Base-by-base conservation (phyloP, 805 yeast genomes). In the Myxozyma neotropica region DNA sequence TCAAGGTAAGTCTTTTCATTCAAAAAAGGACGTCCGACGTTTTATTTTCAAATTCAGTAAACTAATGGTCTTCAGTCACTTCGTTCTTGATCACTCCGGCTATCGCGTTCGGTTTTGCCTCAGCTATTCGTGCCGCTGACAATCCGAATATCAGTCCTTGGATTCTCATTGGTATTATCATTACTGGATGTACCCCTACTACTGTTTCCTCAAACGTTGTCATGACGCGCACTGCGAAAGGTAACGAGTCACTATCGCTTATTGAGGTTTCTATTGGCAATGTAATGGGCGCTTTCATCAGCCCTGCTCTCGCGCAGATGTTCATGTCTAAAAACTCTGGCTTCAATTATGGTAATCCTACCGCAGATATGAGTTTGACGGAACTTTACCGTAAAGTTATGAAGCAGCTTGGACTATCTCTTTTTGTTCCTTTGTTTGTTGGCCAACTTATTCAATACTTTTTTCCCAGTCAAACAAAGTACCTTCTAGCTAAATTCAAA, bases 121-220 rank as follows among this genome's bases (percentile, higher is more conserved):
- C 80, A 56, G 96, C 88, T 0, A 84, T 89, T 29, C 79, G 80
- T 63, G 77, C 76, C 2, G 83, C 94, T 0, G 61, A 81, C 61
- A 80, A 88, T 69, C 72, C 75, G 0, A 70, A 75, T n/a, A 88
- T 90, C 38, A 86, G 85, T 66, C 79, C 81, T 35, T 89, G 94
- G 89, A 80, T 89, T 66, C 75, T 91, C 23, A 87, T 87, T 13
- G 97, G 97, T 0, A 73, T 91, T 59, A 82, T 91, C 19, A 87
- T 89, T 47, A 88, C 96, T 1, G 88, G 89, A 31, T 82, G 93
- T 12, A 88, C 95, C 72, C 97, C 97, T 29, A 91, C 97, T 7
- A 91, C 97, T 0, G 96, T 91, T 19, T 83, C 92, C 0, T 89
- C 96, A 1, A 91, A 91, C 71, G 96, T 91, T 29, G 92, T 91